Evolutionary conservation across 208 protist genomes (phyloP), one percentile per base, ranked within the genome.

Genomic region (Strigomonas culicis): DNA sequence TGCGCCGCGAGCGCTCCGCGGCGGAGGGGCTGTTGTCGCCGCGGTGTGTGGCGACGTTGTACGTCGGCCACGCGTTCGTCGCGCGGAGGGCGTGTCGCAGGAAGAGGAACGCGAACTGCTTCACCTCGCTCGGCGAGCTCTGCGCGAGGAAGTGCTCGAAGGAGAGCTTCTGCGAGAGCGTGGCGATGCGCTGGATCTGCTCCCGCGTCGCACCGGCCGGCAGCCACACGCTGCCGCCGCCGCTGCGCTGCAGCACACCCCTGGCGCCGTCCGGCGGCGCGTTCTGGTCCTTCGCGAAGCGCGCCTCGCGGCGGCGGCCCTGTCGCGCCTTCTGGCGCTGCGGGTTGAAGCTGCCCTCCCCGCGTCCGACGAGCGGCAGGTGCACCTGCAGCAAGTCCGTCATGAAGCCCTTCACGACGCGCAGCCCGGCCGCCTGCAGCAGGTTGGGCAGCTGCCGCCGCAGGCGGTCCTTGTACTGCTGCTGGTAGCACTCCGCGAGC

Each of bases 321-420:
- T 73, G 31, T 47, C 86, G 79, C 17, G 60, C 59, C 50, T 86
- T 87, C 47, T 75, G 74, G 3, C 74, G 74, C 22, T 66, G 72
- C 53, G 59, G n/a, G 28, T 31, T 57, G n/a, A 31, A 34, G 24
- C 31, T 51, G 49, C 64, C 59, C 1, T 74, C 68, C 13, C 55
- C 34, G 21, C 66, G 65, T 2, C 64, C 63, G 30, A 66, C 66
- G 39, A 44, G 8, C 8, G 46, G 21, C 46, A 28, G 21, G 58
- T 82, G 79, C 30, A 55, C 70, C 25, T 76, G 69, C 34, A 91
- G 62, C 10, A 91, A 59, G 62, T 87, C 86, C 2, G 79, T 84
- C 13, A 93, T 75, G 60, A 94, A 88, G 27, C 75, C 79, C 51
- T 84, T 77, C 76, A 96, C 85, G 27, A 67, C 82, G 63, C 77